Conservation (phyloP, 2,329 filamentous ascomycete genomes). For the Penicillium sp. region DNA sequence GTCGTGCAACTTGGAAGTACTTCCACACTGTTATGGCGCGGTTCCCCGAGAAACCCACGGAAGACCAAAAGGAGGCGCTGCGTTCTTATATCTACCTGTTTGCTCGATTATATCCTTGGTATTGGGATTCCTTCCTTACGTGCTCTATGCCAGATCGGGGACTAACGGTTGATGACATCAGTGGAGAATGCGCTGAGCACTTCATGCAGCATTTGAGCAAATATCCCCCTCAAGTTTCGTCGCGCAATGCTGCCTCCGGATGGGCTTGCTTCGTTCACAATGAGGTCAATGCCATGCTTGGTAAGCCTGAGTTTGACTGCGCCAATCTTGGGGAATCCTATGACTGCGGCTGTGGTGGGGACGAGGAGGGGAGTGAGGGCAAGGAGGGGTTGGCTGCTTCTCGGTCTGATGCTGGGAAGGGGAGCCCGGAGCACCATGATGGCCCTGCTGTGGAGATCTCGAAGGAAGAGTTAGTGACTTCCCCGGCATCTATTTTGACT, state of each 20-base stretch:
- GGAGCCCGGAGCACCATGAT: conserved; percentile 9
- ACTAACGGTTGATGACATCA: conserved; percentile 22
- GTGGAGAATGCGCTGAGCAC: conserved; percentile 57
- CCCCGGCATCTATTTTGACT: background rate
- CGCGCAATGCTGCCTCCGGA: conserved; percentile 52
- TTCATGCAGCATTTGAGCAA: conserved; percentile 54
- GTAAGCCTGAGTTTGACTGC: conserved; percentile 56
- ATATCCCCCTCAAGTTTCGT: conserved; percentile 57
- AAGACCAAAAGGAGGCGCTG: conserved; percentile 53
- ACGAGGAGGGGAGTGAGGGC: conserved; percentile 34
- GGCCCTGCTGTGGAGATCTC: conserved; percentile 29
- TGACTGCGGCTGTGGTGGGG: conserved; percentile 56
- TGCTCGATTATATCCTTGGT: conserved; percentile 57
- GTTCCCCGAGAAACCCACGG: conserved; percentile 55
- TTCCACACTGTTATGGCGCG: conserved; percentile 59
- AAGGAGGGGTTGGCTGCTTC: conserved; percentile 9
- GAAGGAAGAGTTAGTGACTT: conserved; percentile 28
- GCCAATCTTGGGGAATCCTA: conserved; percentile 58
- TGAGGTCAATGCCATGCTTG: conserved; percentile 54
- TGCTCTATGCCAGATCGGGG: background rate
- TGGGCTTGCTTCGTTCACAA: conserved; percentile 62
- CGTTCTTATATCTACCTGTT: conserved; percentile 56
- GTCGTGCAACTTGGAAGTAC: conserved; percentile 57
- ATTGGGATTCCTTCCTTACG: conserved; percentile 8
- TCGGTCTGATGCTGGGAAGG: conserved; percentile 5